Percentiles rank a stretch among this genome's conserved stretches.
These are phyloP conservation scores for Daucus carota DNA, from an alignment of 129 eudicot species.

Conservation along the genomic window DNA sequence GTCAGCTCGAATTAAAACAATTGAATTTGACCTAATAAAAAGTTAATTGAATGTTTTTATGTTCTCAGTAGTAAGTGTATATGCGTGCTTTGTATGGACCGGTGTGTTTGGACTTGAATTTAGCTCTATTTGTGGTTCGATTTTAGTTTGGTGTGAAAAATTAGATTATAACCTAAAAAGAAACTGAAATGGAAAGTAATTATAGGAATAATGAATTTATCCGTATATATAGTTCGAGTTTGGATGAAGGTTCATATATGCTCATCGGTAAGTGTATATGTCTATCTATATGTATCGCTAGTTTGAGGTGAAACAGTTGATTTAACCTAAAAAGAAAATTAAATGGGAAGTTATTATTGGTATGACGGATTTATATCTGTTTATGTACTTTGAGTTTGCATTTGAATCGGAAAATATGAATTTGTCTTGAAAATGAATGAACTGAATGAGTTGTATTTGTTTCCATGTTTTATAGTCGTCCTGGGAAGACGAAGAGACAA, in stretches of 20 bases:
- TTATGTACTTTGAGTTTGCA: background rate
- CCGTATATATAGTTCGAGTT: no score
- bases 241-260: no score
- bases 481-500: constrained; percentile 83
- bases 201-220: no score
- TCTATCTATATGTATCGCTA: no score
- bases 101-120: background rate
- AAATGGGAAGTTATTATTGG: background rate
- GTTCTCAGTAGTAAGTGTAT: background rate
- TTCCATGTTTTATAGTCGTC: constrained; percentile 49
- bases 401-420: background rate
- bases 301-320: background rate
- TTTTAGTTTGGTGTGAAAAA: background rate
- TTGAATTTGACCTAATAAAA: background rate
- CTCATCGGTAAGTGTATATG: no score
- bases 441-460: background rate
- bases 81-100: background rate
- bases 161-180: background rate
- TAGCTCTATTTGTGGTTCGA: background rate
- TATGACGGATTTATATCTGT: background rate
- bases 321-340: background rate
- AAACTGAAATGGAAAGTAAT: background rate
- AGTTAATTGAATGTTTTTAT: background rate
- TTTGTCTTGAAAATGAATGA: background rate
- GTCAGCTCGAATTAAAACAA: background rate